A percentile compares a stretch with the other conserved stretches of the same genome.
These are phyloP conservation scores for Silene uniflora DNA, from an alignment of 148 eudicot genomes.

Conservation along the genomic window DNA sequence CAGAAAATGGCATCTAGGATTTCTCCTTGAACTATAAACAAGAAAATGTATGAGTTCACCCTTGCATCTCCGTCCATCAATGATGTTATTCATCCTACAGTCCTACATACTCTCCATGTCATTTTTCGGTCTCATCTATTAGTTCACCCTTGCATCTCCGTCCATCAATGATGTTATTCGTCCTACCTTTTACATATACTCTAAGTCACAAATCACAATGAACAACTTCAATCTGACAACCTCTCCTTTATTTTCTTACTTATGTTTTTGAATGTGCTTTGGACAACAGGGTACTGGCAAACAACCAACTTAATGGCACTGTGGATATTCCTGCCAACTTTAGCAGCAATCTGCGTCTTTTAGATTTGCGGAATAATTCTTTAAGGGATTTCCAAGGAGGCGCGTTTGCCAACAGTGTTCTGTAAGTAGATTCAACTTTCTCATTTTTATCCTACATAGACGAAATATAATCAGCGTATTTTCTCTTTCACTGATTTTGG, in stretches of 20 bases:
- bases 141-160: background rate
- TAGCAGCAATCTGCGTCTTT: constrained; percentile 36
- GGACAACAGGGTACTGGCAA: constrained; percentile 43
- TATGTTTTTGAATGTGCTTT: no score
- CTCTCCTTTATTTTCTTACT: background rate
- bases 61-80: background rate
- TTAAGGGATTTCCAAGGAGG: constrained; percentile 32
- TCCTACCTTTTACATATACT: no score
- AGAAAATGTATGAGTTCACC: constrained; percentile 1
- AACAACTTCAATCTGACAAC: background rate
- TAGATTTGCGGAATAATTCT: constrained; percentile 53
- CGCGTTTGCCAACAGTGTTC: constrained; percentile 25
- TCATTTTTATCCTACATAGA: background rate
- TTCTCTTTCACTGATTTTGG: background rate
- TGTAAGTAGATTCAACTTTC: constrained; percentile 32
- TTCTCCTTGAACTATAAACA: background rate
- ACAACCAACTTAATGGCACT: constrained; percentile 59
- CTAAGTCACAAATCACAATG: background rate
- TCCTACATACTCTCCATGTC: no score
- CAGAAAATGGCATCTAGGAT: background rate
- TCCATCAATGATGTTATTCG: background rate
- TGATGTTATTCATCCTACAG: no score
- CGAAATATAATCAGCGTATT: background rate
- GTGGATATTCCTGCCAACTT: constrained; percentile 45
- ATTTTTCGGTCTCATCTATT: no score